Evolutionary conservation across 2,329 filamentous ascomycete species (phyloP), one percentile per base, ranked within the genome.

Genomic region (Ophiostoma angusticollis): DNA sequence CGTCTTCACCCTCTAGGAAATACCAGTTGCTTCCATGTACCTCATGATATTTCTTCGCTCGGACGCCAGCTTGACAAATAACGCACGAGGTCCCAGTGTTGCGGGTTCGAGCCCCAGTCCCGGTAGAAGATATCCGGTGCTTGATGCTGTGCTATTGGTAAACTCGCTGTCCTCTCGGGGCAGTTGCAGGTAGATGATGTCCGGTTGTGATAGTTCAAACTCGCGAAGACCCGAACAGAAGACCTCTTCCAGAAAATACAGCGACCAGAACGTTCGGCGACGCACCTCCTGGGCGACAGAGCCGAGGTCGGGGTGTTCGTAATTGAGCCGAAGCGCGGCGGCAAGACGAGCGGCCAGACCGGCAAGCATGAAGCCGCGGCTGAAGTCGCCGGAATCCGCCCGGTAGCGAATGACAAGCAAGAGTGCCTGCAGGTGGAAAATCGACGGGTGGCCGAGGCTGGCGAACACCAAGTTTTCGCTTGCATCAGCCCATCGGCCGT

Each of bases 201-300:
- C 36, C 7, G 36, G 29, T 11, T 32, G 36, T 11, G 11, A 38
- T 5, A 38, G 22, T n/a, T 38, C 36, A 13, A 38, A 38, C 7
- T 38, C 36, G 9, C 36, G 36, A 6, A 38, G 28, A 6, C 29
- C 36, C 7, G 21, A 38, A 22, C 36, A 32, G 17, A 38, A 38
- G 8, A 38, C 36, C 12, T 38, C 36, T 21, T 40, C 38, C 9
- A 40, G 21, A 21, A 35, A 40, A 13, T 40, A 40, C 9, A 40
- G 19, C 3, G 38, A 40, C 38, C 38, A 40, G n/a, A 40, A 40
- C 12, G 33, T 31, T 7, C 38, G 38, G 3, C 38, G 31, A 2
- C 38, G 31, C 12, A 40, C 33, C 27, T 40, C 38, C n/a, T 35
- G 31, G 9, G 32, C 38, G 4, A 40, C 33, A 6, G 32, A 21